Percentiles rank a stretch among this genome's conserved stretches.
These are phyloP conservation scores for Lodderomyces beijingensis DNA, from an alignment of 1,139 yeast genomes.

Conservation along the genomic window DNA sequence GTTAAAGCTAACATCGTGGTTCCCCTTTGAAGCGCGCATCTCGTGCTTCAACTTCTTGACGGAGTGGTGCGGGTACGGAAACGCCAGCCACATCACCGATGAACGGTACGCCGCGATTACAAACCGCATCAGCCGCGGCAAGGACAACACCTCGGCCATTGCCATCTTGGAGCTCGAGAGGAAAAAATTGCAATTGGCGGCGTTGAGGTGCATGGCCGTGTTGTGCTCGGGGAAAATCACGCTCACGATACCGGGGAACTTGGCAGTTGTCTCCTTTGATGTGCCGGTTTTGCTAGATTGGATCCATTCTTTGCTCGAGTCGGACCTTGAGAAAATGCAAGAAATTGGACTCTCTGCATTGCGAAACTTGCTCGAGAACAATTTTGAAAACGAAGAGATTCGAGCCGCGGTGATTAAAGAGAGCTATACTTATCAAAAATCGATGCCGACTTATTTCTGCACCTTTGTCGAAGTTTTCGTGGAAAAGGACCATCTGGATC, in stretches of 20 bases:
- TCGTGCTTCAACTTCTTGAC: slow-evolving; percentile 78
- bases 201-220: slow-evolving; percentile 81
- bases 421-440: slow-evolving; percentile 60
- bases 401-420: slow-evolving; percentile 61
- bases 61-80: slow-evolving; percentile 95
- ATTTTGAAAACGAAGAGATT: slow-evolving; percentile 53
- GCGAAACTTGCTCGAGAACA: slow-evolving; percentile 57
- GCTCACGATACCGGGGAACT: slow-evolving; percentile 39
- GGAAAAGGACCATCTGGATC: slow-evolving; percentile 26
- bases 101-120: slow-evolving; percentile 68
- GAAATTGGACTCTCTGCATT: slow-evolving; percentile 72
- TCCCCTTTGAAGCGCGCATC: slow-evolving; percentile 82
- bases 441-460: slow-evolving; percentile 65
- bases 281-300: slow-evolving; percentile 65
- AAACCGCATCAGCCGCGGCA: slow-evolving; percentile 35
- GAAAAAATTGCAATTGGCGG: slow-evolving; percentile 63
- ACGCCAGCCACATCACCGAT: slow-evolving; percentile 51
- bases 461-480: slow-evolving; percentile 62
- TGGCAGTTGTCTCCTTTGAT: slow-evolving; percentile 62
- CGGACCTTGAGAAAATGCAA: slow-evolving; percentile 56
- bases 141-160: slow-evolving; percentile 50
- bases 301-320: slow-evolving; percentile 67
- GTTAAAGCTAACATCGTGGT: slow-evolving; percentile 46
- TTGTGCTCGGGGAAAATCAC: slow-evolving; percentile 64
- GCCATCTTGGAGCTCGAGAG: slow-evolving; percentile 85